A percentile compares a stretch with the other conserved stretches of the same genome.
These are phyloP conservation scores for Geoglossum cookeanum DNA, from an alignment of 2,329 filamentous ascomycete species.

Conservation along the genomic window DNA sequence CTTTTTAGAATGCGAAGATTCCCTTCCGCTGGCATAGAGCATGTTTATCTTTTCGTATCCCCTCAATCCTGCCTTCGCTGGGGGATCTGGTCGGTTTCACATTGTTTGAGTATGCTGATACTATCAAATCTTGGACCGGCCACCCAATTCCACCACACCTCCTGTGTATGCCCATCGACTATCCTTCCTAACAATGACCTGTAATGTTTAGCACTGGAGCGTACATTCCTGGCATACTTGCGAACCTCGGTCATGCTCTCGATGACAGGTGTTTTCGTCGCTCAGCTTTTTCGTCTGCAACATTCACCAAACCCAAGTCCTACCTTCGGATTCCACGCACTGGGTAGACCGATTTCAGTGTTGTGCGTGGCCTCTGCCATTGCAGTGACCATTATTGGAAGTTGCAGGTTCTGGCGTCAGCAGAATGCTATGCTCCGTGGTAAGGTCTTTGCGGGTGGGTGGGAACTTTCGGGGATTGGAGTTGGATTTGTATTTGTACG, in stretches of 20 bases:
- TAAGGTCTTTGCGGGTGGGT: constrained; percentile 37
- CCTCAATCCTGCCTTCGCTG: too few species aligned
- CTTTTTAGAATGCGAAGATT: too few species aligned
- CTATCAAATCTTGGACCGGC: too few species aligned
- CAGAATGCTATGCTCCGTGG: constrained; percentile 39
- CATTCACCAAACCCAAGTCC: constrained; percentile 23
- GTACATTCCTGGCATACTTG: constrained; percentile 56
- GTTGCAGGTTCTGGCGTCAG: constrained; percentile 39
- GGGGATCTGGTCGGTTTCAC: too few species aligned
- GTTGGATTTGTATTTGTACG: constrained; percentile 26
- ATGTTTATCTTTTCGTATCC: too few species aligned
- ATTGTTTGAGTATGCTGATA: too few species aligned
- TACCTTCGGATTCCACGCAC: constrained; percentile 36
- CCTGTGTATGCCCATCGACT: neutral
- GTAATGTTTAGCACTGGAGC: constrained; percentile 33
- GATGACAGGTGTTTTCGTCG: constrained; percentile 44
- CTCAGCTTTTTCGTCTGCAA: constrained; percentile 47
- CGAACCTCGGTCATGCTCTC: constrained; percentile 51
- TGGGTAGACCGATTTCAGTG: constrained; percentile 39
- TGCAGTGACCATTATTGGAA: constrained; percentile 32
- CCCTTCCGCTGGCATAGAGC: too few species aligned
- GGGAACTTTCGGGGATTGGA: constrained; percentile 35
- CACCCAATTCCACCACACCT: too few species aligned
- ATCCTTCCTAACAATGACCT: neutral
- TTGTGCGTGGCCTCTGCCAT: constrained; percentile 30